phyloP scores from a whole-genome alignment of 495 filamentous ascomycete species.

The Aspergillus homomorphus region DNA sequence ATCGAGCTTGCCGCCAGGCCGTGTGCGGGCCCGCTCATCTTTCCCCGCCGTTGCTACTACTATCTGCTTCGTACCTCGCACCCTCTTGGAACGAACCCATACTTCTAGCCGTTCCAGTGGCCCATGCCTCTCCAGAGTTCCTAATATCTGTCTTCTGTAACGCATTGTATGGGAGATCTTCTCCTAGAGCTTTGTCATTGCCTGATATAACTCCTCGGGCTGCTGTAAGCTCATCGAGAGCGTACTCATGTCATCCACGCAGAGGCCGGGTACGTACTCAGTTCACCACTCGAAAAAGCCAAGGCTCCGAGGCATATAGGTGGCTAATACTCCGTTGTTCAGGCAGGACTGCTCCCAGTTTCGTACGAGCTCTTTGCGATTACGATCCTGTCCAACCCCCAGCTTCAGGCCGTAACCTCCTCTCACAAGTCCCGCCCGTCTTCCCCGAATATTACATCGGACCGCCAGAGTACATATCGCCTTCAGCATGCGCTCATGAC shows the following conservation, averaged over 20 bases:
- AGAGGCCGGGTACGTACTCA: constrained; percentile 34
- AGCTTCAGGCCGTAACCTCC: constrained; percentile 48
- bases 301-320: background rate
- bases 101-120: background rate
- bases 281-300: background rate
- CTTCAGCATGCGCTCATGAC: constrained; percentile 50
- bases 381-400: constrained; percentile 55
- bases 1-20: constrained; percentile 14
- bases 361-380: constrained; percentile 53
- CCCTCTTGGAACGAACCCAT: background rate
- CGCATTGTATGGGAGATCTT: constrained; percentile 11
- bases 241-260: constrained; percentile 33
- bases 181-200: constrained; percentile 4
- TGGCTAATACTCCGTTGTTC: constrained; percentile 3
- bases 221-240: constrained; percentile 18
- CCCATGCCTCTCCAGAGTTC: background rate
- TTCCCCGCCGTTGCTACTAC: constrained; percentile 12
- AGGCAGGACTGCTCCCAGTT: constrained; percentile 63
- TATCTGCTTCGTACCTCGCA: constrained; percentile 5
- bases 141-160: background rate
- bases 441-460: constrained; percentile 32
- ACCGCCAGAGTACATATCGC: constrained; percentile 32
- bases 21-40: background rate
- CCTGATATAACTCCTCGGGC: constrained; percentile 8
- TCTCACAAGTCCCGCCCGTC: constrained; percentile 50